Percentiles rank a stretch among this genome's conserved stretches.
Conservation (phyloP, 164 flowering plant species). For the Chimonanthus salicifolius region DNA sequence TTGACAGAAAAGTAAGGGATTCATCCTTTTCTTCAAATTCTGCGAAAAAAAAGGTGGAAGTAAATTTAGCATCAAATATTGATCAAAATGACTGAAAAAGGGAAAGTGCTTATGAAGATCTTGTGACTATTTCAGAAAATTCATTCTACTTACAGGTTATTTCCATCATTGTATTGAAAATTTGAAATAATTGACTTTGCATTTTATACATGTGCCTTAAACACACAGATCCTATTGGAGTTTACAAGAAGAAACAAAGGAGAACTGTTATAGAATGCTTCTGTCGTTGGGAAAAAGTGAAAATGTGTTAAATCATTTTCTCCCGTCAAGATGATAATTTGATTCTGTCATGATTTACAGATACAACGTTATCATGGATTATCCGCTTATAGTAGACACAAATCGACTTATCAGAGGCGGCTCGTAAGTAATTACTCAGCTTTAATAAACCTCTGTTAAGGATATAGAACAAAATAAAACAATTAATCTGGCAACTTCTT, state of each 20-base stretch:
- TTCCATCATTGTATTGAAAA: background rate
- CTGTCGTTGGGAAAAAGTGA: background rate
- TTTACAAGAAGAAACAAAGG: background rate
- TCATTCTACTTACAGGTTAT: background rate
- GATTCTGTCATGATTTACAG: conserved; percentile 6
- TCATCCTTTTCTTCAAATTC: background rate
- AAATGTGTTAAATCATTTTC: background rate
- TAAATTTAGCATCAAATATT: background rate
- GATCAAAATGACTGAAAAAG: background rate
- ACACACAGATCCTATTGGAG: background rate
- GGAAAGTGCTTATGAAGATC: background rate
- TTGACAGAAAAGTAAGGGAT: conserved; percentile 12
- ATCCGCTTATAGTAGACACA: conserved; percentile 5
- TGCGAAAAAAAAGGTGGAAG: background rate
- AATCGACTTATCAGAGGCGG: conserved; percentile 1
- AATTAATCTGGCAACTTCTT: background rate
- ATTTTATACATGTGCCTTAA: background rate
- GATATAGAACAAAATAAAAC: background rate
- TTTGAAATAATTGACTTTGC: too few relatives aligned
- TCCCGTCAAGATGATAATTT: background rate
- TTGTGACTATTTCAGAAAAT: background rate
- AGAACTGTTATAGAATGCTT: too few relatives aligned
- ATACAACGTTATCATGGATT: conserved; percentile 16
- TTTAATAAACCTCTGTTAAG: background rate
- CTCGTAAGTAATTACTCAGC: conserved; percentile 2